These are phyloP conservation scores for Apostasia ramifera DNA, from an alignment of 106 monocot genomes.

Conservation along the genomic window DNA sequence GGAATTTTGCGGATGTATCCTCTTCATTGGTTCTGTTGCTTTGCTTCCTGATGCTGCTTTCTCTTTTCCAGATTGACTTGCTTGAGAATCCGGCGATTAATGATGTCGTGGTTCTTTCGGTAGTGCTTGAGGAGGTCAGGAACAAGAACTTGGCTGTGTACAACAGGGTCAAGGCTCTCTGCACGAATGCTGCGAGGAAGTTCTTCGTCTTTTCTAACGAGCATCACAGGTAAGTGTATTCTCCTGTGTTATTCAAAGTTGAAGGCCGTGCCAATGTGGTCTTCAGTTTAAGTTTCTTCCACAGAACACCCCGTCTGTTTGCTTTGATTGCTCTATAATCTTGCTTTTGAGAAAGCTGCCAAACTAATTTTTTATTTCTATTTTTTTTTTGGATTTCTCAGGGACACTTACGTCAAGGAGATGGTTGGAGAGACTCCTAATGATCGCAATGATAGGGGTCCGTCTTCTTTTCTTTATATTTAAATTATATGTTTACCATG, in stretches of 20 bases:
- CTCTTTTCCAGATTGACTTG: conserved; percentile 68
- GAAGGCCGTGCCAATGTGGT: too few relatives aligned
- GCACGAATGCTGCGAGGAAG: conserved; percentile 42
- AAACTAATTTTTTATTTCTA: background rate
- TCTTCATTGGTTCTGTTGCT: background rate
- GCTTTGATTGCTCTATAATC: background rate
- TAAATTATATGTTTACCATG: background rate
- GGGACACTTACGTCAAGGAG: conserved; percentile 83
- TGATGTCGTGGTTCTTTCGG: conserved; percentile 72
- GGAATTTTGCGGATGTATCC: background rate
- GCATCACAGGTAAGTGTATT: conserved; percentile 47
- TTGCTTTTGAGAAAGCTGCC: background rate
- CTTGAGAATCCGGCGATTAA: conserved; percentile 86
- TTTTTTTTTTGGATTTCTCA: conserved; percentile 10
- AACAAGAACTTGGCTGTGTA: conserved; percentile 79
- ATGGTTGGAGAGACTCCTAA: conserved; percentile 95
- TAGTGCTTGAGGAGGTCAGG: conserved; percentile 87
- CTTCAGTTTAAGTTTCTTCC: background rate
- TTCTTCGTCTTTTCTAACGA: conserved; percentile 94
- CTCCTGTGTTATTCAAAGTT: background rate
- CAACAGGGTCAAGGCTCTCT: conserved; percentile 72
- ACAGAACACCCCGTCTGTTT: background rate
- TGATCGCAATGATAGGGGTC: conserved; percentile 95
- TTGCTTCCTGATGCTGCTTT: conserved; percentile 1
- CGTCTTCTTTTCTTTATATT: background rate